phyloP scores from a whole-genome alignment of 106 monocot genomes.

The Gastrodia elata region DNA sequence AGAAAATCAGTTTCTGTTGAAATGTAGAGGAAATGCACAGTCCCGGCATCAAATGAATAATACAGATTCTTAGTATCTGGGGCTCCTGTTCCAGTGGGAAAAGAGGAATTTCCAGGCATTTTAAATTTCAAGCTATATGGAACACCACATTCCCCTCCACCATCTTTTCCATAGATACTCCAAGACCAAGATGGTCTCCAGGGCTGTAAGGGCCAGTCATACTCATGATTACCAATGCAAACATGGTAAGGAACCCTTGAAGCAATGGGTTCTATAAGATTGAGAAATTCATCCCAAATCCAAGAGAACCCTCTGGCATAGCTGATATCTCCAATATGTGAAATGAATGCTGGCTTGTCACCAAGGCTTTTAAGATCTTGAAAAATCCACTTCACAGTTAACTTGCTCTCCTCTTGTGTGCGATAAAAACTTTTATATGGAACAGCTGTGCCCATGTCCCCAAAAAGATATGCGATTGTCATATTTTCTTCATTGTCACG shows the following conservation, averaged over 20 bases:
- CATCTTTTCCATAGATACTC: constrained; percentile 58
- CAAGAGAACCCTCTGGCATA: constrained; percentile 87
- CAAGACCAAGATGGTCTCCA: constrained; percentile 82
- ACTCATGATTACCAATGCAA: constrained; percentile 92
- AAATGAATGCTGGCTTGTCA: constrained; percentile 74
- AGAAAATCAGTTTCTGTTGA: constrained; percentile 94
- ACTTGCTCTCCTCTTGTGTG: constrained; percentile 71
- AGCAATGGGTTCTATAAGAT: constrained; percentile 86
- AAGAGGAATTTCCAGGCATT: constrained; percentile 91
- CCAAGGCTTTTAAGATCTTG: constrained; percentile 69
- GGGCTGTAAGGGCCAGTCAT: constrained; percentile 93
- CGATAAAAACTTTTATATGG: constrained; percentile 77
- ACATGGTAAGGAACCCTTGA: constrained; percentile 80
- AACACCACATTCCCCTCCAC: constrained; percentile 96
- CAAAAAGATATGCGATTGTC: constrained; percentile 79
- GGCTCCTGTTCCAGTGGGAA: constrained; percentile 67
- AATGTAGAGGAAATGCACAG: constrained; percentile 87
- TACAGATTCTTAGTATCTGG: constrained; percentile 72
- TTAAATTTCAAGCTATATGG: constrained; percentile 87
- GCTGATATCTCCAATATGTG: constrained; percentile 98
- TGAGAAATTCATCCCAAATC: constrained; percentile 98
- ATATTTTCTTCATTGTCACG: constrained; percentile 58
- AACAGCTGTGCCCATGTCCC: constrained; percentile 84
- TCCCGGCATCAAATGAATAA: constrained; percentile 79
- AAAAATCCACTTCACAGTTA: constrained; percentile 83